Conservation (phyloP, 495 filamentous ascomycete genomes). For the Cryomyces minteri region DNA sequence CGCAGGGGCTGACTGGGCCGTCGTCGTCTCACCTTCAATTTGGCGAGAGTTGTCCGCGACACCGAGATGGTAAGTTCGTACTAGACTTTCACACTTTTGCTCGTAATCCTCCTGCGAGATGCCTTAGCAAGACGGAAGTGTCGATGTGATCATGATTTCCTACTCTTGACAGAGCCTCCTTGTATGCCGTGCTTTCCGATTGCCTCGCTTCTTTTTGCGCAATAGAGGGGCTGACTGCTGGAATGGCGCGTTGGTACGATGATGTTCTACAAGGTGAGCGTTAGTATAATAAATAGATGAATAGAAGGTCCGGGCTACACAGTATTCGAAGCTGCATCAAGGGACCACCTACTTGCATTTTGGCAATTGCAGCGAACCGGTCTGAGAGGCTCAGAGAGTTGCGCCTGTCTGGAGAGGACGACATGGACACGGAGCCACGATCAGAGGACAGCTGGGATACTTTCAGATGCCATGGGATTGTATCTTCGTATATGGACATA, state of each 20-base stretch:
- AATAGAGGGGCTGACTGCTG: constrained; percentile 21
- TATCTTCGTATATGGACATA: no score
- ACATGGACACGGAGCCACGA: no score
- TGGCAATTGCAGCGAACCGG: constrained; percentile 26
- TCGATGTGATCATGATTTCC: neutral
- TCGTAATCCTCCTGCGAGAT: neutral
- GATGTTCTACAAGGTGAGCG: no score
- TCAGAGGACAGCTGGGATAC: no score
- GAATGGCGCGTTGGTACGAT: constrained; percentile 6
- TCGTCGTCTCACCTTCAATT: neutral
- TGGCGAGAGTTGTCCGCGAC: no score
- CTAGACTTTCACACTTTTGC: neutral
- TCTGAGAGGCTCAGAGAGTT: constrained; percentile 31
- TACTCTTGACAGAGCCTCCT: constrained; percentile 25
- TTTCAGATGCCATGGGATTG: no score
- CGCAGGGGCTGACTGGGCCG: neutral
- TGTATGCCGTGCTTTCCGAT: constrained; percentile 24
- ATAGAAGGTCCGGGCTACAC: no score
- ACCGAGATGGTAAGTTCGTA: neutral
- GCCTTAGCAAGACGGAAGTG: neutral
- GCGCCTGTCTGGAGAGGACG: constrained; percentile 14
- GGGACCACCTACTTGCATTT: constrained; percentile 19
- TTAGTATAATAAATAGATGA: no score
- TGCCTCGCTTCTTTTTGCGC: constrained; percentile 23
- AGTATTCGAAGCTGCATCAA: no score